Evolutionary conservation across 129 eudicot genomes (phyloP).

Genomic region (Artemisia annua): DNA sequence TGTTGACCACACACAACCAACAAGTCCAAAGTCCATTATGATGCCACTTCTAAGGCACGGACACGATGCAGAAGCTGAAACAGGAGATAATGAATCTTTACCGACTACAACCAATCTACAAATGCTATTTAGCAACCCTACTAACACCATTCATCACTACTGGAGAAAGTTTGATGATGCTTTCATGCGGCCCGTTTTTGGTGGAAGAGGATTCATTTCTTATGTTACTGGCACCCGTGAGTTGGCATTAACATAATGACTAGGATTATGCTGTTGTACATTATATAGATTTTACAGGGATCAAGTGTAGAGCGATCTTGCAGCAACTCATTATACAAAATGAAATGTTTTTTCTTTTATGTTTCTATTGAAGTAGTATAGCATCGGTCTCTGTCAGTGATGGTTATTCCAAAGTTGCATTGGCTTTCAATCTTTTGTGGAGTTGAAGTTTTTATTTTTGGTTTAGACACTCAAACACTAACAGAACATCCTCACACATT

Average conservation of each 20-base stretch:
- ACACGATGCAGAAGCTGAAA: conserved; percentile 34
- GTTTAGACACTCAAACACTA: too few species aligned
- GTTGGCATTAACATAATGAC: conserved; percentile 12
- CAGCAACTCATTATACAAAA: neutral
- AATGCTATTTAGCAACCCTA: conserved; percentile 50
- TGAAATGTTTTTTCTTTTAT: too few species aligned
- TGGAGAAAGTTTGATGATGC: conserved; percentile 76
- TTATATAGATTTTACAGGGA: neutral
- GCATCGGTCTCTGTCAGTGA: too few species aligned
- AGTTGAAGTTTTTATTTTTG: too few species aligned
- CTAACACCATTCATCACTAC: conserved; percentile 56
- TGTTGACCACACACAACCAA: conserved; percentile 36
- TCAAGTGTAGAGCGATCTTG: neutral
- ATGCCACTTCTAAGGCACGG: conserved; percentile 47
- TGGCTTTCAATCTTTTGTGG: too few species aligned
- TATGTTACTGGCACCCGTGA: conserved; percentile 34
- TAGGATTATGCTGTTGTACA: neutral
- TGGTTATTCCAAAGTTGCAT: too few species aligned
- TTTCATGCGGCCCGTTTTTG: conserved; percentile 76
- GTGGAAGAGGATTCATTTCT: conserved; percentile 62
- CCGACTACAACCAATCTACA: conserved; percentile 35
- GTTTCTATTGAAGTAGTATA: too few species aligned
- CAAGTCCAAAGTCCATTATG: conserved; percentile 51
- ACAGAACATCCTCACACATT: too few species aligned
- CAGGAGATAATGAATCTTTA: conserved; percentile 10